Evolutionary conservation across 2,329 filamentous ascomycete genomes (phyloP).

Genomic region (Tolypocladium paradoxum): DNA sequence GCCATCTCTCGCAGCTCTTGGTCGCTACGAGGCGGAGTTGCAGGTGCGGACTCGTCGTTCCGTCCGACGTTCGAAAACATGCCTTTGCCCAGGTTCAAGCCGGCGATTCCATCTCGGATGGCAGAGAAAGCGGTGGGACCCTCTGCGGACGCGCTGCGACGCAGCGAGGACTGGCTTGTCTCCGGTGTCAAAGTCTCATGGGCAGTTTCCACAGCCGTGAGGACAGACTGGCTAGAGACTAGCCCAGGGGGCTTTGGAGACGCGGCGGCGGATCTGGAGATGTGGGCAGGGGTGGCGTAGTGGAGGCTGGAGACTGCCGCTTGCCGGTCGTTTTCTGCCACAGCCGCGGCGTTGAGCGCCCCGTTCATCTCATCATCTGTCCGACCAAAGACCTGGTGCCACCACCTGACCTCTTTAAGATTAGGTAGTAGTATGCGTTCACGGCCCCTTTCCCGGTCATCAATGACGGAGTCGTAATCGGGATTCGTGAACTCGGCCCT

Average conservation of each 20-base stretch:
- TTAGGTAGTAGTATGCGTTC: conserved; percentile 78
- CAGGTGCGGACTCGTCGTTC: conserved; percentile 12
- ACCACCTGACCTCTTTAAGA: conserved; percentile 77
- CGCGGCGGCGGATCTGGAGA: conserved; percentile 9
- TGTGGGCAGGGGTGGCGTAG: conserved; percentile 15
- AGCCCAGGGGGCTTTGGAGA: conserved; percentile 29
- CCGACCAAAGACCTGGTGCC: conserved; percentile 78
- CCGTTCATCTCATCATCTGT: conserved; percentile 91
- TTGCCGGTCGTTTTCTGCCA: conserved; percentile 32
- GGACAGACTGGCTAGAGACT: conserved; percentile 37
- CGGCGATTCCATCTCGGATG: conserved; percentile 37
- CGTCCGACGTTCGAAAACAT: conserved; percentile 25
- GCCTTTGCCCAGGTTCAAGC: conserved; percentile 37
- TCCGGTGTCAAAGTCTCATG: conserved; percentile 39
- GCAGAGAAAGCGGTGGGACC: conserved; percentile 31
- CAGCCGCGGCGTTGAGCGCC: conserved; percentile 41
- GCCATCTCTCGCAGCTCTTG: conserved; percentile 36
- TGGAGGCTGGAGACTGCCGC: conserved; percentile 24
- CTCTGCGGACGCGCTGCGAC: conserved; percentile 35
- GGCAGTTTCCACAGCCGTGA: conserved; percentile 48
- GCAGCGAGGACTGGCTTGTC: conserved; percentile 22
- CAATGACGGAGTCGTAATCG: conserved; percentile 61
- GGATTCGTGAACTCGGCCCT: conserved; percentile 73
- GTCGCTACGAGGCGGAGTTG: conserved; percentile 18
- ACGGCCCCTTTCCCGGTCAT: conserved; percentile 68